phyloP scores from a whole-genome alignment of 1,284 basidiomycete species.

The Cryptococcus sp. region DNA sequence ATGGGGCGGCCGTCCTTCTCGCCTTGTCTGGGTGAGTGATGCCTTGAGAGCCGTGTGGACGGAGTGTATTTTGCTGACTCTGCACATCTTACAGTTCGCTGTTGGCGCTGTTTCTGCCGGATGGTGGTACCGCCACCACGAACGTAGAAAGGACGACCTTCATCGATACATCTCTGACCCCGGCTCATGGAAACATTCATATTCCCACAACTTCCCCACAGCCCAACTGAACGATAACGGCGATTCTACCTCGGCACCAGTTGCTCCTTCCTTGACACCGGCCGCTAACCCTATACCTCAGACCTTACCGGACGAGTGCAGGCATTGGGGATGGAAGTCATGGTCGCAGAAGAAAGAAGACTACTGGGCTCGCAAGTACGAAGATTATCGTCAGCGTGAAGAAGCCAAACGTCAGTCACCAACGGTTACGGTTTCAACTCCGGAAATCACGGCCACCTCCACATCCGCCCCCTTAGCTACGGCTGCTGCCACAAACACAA shows the following conservation, averaged over 20 bases:
- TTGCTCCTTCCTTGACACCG: no score
- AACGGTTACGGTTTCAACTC: neutral
- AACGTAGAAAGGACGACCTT: slow-evolving; percentile 8
- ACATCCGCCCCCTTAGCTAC: neutral
- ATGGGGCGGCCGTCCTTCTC: slow-evolving; percentile 11
- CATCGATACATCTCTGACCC: slow-evolving; percentile 7
- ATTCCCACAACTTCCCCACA: no score
- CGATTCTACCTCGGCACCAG: no score
- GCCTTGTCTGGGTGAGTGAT: slow-evolving; percentile 29
- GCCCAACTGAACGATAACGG: no score
- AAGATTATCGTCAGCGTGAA: neutral
- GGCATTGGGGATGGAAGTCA: no score
- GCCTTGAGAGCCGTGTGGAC: no score
- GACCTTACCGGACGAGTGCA: no score
- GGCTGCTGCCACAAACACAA: neutral
- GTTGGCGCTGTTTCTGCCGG: slow-evolving; percentile 24
- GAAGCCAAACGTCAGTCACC: neutral
- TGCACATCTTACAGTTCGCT: slow-evolving; percentile 18
- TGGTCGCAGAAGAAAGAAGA: no score
- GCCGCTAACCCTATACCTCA: no score
- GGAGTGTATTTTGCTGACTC: neutral
- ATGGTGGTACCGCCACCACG: slow-evolving; percentile 18
- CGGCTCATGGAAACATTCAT: neutral
- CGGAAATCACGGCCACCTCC: neutral
- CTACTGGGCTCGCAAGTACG: no score